Percentiles rank a stretch among this genome's conserved stretches.
These are phyloP conservation scores for Dentipellis fragilis DNA, from an alignment of 768 basidiomycete species.

Conservation along the genomic window DNA sequence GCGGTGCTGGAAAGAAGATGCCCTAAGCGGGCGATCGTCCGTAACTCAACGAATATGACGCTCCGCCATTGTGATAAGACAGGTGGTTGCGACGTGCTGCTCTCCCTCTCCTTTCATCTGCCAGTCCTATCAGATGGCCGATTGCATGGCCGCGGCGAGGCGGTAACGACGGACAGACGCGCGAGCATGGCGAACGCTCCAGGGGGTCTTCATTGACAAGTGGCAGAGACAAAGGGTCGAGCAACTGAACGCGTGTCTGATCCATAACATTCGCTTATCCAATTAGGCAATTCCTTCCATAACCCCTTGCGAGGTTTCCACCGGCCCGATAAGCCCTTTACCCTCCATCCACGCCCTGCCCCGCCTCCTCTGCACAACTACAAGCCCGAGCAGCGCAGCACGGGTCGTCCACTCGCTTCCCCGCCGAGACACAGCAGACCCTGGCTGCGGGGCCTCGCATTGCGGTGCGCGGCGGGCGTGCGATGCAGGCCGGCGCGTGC, in stretches of 20 bases:
- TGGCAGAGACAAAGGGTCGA: background rate
- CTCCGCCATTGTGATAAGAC: background rate
- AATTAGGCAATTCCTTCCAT: no score
- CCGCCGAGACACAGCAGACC: no score
- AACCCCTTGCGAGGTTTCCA: no score
- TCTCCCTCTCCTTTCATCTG: background rate
- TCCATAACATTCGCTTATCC: background rate
- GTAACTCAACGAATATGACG: background rate
- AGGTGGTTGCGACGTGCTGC: background rate
- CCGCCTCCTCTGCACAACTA: no score
- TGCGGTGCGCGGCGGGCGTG: no score
- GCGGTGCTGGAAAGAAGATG: background rate
- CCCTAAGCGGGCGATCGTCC: background rate
- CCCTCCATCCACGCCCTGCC: no score
- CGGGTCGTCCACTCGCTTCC: no score
- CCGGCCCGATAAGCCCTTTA: no score
- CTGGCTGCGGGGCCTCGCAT: no score
- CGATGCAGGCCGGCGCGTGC: no score
- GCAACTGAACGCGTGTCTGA: background rate
- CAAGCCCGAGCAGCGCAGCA: no score
- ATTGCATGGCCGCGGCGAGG: background rate
- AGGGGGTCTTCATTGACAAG: background rate
- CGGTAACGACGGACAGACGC: background rate
- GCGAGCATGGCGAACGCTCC: no score
- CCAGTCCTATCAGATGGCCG: background rate